Base-by-base conservation (phyloP, 164 flowering plant species). In the Houttuynia cordata region DNA sequence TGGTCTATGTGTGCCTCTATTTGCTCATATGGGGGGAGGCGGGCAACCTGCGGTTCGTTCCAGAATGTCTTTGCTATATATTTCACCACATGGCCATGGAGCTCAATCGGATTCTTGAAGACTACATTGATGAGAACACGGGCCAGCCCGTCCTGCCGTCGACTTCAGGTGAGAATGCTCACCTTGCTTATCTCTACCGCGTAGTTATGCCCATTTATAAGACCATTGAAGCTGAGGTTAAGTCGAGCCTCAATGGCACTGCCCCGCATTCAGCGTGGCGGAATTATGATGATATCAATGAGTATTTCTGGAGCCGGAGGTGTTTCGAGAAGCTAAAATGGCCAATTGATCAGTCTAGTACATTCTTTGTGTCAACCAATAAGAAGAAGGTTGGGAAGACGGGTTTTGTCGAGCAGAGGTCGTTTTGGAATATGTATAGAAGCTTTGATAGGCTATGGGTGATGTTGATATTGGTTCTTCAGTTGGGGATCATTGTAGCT, bases 191-290 rank as follows among this genome's bases (percentile, higher is more conserved):
- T 17, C 60, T 61, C 34, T 39, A 1, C 30, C 63, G 53, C 1
- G 69, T 67, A 15, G 69, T 67, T 17, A 50, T 18, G 10, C 69
- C 69, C 0, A 51, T 67, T 19, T 67, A 67, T 60, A n/a, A 61
- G 9, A 56, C 64, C 45, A 45, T 67, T 34, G 54, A 67, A 55
- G 59, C 64, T 0, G 99, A 91, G 74, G 89, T 78, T 10, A 86
- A 71, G 51, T 73, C 76, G 18, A 88, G 97, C 65, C 63, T 80
- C n/a, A 83, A 83, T 37, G 99, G 99, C 34, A 84, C 75, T 0
- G 82, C 84, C 19, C 97, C 96, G 0, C 99, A 91, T 58, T 77
- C 90, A 0, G 91, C 93, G 13, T 94, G 99, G 99, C 68, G 99
- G 61, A 94, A 94, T 63, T 94, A 94, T 57, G 99, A 94, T 66